phyloP scores from a whole-genome alignment of 768 basidiomycete genomes.

The Rhodotorula diobovata region DNA sequence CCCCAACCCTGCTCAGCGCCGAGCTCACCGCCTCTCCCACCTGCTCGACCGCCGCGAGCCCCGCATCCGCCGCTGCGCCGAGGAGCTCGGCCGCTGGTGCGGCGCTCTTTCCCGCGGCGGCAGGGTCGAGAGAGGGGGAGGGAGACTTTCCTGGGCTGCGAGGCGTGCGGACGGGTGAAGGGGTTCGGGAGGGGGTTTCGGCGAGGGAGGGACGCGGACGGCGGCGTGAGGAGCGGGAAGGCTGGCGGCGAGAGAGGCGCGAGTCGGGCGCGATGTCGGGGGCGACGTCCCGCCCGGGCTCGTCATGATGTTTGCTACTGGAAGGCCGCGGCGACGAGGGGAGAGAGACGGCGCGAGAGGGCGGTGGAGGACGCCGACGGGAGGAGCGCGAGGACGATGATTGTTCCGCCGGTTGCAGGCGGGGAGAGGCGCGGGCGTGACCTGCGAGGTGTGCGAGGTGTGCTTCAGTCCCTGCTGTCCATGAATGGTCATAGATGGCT shows the following conservation, averaged over 20 bases:
- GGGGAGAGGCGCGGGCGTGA: not conserved
- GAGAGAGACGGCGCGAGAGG: not conserved
- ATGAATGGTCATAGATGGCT: too few species aligned
- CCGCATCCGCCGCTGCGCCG: not conserved
- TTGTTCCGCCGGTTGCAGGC: not conserved
- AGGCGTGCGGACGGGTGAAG: not conserved
- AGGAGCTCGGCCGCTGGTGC: not conserved
- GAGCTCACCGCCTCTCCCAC: constrained; percentile 3
- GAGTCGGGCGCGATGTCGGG: not conserved
- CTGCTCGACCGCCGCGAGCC: not conserved
- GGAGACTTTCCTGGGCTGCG: not conserved
- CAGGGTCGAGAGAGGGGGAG: not conserved
- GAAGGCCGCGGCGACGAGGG: not conserved
- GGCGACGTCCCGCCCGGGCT: too few species aligned
- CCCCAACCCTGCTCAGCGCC: not conserved
- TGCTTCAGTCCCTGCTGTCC: not conserved
- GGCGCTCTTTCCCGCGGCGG: too few species aligned
- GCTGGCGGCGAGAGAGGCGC: too few species aligned
- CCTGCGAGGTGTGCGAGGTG: not conserved
- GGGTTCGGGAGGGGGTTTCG: not conserved
- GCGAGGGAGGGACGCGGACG: not conserved
- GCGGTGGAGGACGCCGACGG: not conserved
- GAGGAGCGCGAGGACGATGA: not conserved
- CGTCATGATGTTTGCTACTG: too few species aligned
- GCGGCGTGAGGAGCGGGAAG: constrained; percentile 1